Base-by-base conservation (phyloP, 768 basidiomycete species). In the Podaxis sp. region DNA sequence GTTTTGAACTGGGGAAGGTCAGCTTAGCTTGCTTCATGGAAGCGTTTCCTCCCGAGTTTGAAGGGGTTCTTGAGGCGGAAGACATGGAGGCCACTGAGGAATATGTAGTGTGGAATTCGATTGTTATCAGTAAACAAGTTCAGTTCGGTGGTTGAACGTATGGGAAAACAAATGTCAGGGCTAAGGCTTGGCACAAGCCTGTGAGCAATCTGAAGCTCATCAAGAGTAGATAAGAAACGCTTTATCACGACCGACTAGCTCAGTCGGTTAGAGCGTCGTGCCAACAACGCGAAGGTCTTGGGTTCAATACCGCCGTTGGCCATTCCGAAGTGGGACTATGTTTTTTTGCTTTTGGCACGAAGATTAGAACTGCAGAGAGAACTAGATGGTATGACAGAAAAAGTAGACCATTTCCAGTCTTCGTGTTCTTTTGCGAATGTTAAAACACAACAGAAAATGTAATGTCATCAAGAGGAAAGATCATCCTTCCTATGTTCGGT, bases 221-320 rank as follows among this genome's bases (percentile, higher is more conserved):
- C 2, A 9, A 9, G 0, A 6, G 32, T 9, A 32, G 7, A 32
- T 32, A 42, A 18, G 0, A 1, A n/a, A 21, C 16, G 0, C 6
- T 3, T 9, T 44, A 9, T 21, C 32, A 32, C 2, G 88, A 88
- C 88, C 87, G 88, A 84, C 86, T 90, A 89, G 89, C 89, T 91
- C 89, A 91, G 89, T 78, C 90, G 89, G 89, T 90, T 90, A 90
- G 89, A 90, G 89, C 88, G 88, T 89, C 84, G 88, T 88, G 85
- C 88, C 90, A 89, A 88, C 87, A 84, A 73, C 83, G 82, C 85
- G 83, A 86, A 87, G 84, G 85, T 84, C 82, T 80, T 83, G 82
- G 83, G 62, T 63, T 63, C 59, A 59, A 63, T 57, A 59, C 62
- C 62, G 59, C 61, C 50, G 62, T 56, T 63, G 62, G 59, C 62